These are phyloP conservation scores for Phyllosticta paracitricarpa DNA, from an alignment of 2,329 filamentous ascomycete species.

Conservation along the genomic window DNA sequence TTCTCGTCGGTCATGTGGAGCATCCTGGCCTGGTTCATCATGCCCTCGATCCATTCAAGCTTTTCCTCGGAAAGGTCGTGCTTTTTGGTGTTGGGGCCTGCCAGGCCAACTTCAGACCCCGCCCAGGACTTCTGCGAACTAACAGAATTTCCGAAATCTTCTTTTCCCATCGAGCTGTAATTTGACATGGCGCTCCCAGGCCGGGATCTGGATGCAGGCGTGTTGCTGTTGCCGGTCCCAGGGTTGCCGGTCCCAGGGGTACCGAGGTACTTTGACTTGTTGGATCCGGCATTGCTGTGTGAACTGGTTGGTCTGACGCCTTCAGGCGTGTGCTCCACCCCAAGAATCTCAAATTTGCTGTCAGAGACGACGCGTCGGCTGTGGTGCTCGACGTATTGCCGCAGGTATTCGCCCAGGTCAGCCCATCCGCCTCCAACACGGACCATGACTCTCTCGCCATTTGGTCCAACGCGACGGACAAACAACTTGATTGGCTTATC, in stretches of 20 bases:
- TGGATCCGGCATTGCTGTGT: constrained; percentile 3
- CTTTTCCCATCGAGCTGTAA: not conserved
- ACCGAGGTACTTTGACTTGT: not conserved
- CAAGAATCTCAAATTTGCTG: constrained; percentile 46
- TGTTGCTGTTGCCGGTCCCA: not conserved
- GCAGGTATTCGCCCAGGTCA: constrained; percentile 86
- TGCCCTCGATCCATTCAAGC: constrained; percentile 70
- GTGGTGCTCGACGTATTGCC: constrained; percentile 88
- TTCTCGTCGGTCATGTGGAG: constrained; percentile 27
- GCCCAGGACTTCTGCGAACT: constrained; percentile 26
- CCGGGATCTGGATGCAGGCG: not conserved
- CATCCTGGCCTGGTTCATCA: constrained; percentile 68
- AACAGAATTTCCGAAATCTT: constrained; percentile 17
- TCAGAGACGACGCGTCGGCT: constrained; percentile 57
- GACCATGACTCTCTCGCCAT: constrained; percentile 91
- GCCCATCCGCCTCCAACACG: constrained; percentile 98
- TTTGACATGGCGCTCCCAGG: constrained; percentile 7
- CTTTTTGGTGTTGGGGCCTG: constrained; percentile 57
- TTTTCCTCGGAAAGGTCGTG: constrained; percentile 60
- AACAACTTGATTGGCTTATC: constrained; percentile 89
- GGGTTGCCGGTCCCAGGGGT: not conserved
- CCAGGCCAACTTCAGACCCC: constrained; percentile 50
- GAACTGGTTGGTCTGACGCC: constrained; percentile 4
- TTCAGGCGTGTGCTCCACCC: constrained; percentile 23
- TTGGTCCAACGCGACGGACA: constrained; percentile 82